Evolutionary conservation across 2,329 filamentous ascomycete species (phyloP).

Genomic region (Stagonosporopsis chrysanthemi): DNA sequence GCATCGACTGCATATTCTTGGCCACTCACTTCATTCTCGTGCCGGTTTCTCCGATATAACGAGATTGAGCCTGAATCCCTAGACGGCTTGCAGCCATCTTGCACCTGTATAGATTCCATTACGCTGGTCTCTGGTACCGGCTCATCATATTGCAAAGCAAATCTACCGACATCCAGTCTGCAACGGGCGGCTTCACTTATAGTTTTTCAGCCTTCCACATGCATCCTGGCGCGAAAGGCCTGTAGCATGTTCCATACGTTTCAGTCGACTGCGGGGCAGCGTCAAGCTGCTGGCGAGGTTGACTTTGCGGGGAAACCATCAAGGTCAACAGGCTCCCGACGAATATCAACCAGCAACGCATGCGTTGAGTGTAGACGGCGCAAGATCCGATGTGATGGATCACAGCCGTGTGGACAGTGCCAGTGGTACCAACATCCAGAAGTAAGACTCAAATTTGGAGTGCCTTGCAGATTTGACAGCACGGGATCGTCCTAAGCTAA

Average conservation of each 20-base stretch:
- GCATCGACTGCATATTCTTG: conserved; percentile 12
- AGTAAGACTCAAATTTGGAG: conserved; percentile 19
- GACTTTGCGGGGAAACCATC: conserved; percentile 47
- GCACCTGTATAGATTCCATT: conserved; percentile 20
- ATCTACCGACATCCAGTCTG: conserved; percentile 18
- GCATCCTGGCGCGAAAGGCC: conserved; percentile 1
- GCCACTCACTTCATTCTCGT: conserved; percentile 20
- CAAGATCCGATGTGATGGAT: conserved; percentile 85
- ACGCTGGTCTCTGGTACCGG: conserved; percentile 15
- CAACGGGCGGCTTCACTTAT: conserved; percentile 18
- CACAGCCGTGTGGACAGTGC: conserved; percentile 82
- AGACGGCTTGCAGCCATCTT: conserved; percentile 21
- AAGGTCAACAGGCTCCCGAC: conserved; percentile 49
- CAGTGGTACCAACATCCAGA: conserved; percentile 82
- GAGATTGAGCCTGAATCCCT: conserved; percentile 20
- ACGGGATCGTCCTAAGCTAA: neutral
- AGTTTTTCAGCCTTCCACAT: conserved; percentile 14
- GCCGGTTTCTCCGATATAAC: conserved; percentile 29
- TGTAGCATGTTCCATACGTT: conserved; percentile 57
- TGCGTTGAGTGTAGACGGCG: conserved; percentile 80
- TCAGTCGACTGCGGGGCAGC: conserved; percentile 47
- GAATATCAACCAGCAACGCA: conserved; percentile 64
- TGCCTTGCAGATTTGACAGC: neutral
- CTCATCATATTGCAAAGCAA: conserved; percentile 10
- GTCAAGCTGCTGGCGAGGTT: conserved; percentile 43